A percentile compares a stretch with the other conserved stretches of the same genome.
Evolutionary conservation across 2,329 filamentous ascomycete species (phyloP).

Genomic region (Pseudocercospora vitis): DNA sequence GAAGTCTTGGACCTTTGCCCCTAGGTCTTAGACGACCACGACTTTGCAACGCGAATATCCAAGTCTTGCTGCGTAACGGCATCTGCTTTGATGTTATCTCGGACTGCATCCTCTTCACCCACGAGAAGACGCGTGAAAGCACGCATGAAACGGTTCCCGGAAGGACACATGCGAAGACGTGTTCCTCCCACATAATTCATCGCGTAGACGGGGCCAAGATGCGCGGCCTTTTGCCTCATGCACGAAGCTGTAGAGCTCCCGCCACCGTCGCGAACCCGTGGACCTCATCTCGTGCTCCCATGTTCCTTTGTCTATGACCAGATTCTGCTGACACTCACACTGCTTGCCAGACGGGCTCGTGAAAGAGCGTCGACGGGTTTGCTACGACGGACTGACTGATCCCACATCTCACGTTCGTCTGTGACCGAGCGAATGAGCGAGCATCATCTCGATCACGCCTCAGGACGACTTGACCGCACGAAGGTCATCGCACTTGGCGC

Average conservation of each 20-base stretch:
- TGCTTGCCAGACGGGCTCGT: no score
- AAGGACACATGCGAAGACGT: no score
- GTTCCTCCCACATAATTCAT: no score
- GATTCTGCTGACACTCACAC: not conserved
- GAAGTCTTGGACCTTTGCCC: not conserved
- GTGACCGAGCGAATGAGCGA: not conserved
- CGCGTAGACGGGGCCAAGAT: constrained; percentile 1
- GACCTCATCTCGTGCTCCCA: constrained; percentile 13
- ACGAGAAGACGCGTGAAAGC: no score
- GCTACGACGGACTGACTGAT: not conserved
- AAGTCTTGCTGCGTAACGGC: constrained; percentile 11
- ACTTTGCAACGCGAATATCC: constrained; percentile 12
- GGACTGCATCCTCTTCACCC: no score
- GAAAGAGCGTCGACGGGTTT: not conserved
- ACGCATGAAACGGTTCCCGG: no score
- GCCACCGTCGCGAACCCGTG: constrained; percentile 14
- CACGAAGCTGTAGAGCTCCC: constrained; percentile 15
- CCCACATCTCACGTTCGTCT: not conserved
- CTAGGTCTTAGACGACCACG: not conserved
- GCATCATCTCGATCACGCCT: not conserved
- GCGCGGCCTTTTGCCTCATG: constrained; percentile 1
- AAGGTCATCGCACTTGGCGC: not conserved
- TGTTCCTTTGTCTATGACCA: constrained; percentile 15
- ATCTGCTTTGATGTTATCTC: no score
- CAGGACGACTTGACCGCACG: not conserved